Base-by-base conservation (phyloP, 441 rosid genomes). In the Bocquillonia castaneifolia region DNA sequence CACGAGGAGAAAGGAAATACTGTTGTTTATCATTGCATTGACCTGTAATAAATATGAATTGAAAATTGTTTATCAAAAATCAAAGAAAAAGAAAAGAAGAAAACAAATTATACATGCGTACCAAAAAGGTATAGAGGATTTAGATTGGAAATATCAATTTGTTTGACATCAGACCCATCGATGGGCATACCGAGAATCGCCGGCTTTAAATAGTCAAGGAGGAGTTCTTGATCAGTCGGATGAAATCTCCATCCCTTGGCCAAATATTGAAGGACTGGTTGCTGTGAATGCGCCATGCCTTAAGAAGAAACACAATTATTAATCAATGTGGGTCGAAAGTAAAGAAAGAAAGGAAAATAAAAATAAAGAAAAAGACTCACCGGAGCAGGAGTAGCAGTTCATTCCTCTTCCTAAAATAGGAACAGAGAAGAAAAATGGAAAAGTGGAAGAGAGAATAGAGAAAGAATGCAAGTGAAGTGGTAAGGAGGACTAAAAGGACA, bases 161-260 rank as follows among this genome's bases (percentile, higher is more conserved):
- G 42, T 22, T 20, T 14, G 44, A 85, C 63, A 6, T 37, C 22
- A 8, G 6, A 34, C 28, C 64, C 76, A 10, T 10, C 31, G 39
- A 50, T 2, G 17, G 60, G 53, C 25, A 39, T 3, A 39, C 74
- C 76, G 1, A 13, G 56, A 44, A 70, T 63, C 76, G 77, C 79
- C 18, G n/a, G 25, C 22, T 12, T 20, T 7, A 85, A 73, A 56
- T 64, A 78, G 54, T 59, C 18, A 18, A 2, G 1, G 28, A 85
- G 29, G 67, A 83, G 61, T 61, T 76, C 77, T 66, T 81, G 82
- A 26, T 77, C 82, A 8, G 72, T 71, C 5, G 90, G 90, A 44
- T 44, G 64, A 48, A 85, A 85, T 59, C 80, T 56, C 66, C 28
- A 77, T 34, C 89, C 88, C 54, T 55, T 15, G 22, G 10, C 15